Conservation (phyloP, 2,329 filamentous ascomycete genomes). For the Capronia americana region DNA sequence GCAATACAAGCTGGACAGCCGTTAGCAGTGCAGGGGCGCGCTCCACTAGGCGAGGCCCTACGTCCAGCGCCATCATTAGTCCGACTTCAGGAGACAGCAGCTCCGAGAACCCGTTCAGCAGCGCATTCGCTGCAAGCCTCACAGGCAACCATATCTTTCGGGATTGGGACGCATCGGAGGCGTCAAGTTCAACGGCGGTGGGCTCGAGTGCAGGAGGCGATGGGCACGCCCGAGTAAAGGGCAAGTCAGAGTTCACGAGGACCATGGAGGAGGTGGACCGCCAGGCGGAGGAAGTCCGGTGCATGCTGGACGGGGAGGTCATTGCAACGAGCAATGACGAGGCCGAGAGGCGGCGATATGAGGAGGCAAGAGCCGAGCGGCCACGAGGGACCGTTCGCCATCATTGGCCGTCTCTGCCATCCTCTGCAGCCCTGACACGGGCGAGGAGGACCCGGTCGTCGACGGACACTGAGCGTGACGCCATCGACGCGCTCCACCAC, state of each 20-base stretch:
- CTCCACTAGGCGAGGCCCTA: constrained; percentile 8
- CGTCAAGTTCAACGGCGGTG: constrained; percentile 2
- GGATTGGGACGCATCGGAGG: background rate
- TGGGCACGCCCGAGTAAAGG: background rate
- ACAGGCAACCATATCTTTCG: background rate
- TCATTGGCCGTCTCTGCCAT: background rate
- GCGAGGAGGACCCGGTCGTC: background rate
- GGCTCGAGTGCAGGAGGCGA: background rate
- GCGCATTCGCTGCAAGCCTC: constrained; percentile 1
- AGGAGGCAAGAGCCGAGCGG: background rate
- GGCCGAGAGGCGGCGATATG: background rate
- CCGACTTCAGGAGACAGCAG: background rate
- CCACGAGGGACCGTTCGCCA: background rate
- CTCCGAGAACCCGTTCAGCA: background rate
- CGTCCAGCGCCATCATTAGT: background rate
- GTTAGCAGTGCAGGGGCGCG: background rate
- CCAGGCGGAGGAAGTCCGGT: constrained; percentile 1
- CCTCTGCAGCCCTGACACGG: background rate
- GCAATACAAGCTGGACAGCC: constrained; percentile 10
- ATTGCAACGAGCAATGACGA: background rate
- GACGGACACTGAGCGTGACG: background rate
- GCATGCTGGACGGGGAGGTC: constrained; percentile 1
- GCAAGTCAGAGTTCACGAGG: background rate
- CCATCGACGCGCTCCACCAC: background rate
- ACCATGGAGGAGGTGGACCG: constrained; percentile 15